Percentiles rank a stretch among this genome's conserved stretches.
These are phyloP conservation scores for Hymenotorrendiella dingleyae DNA, from an alignment of 2,329 filamentous ascomycete species.

Conservation along the genomic window DNA sequence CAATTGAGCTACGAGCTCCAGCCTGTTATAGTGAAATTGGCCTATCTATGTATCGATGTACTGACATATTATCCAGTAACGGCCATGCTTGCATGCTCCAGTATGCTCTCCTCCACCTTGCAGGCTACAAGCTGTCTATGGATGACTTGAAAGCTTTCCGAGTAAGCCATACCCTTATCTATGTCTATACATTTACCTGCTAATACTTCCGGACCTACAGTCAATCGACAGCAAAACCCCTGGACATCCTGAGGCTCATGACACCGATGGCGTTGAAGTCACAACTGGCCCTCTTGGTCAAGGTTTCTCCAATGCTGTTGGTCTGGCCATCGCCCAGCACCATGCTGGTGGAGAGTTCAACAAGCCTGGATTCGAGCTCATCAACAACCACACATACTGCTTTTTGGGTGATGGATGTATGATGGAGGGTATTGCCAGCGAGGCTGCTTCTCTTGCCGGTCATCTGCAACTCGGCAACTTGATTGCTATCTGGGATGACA, in stretches of 20 bases:
- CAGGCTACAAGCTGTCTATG: constrained; percentile 79
- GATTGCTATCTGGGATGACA: constrained; percentile 96
- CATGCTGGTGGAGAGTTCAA: constrained; percentile 91
- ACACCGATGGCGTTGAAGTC: constrained; percentile 95
- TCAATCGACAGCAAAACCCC: constrained; percentile 70
- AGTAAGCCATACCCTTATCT: constrained; percentile 47
- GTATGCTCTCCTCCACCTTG: constrained; percentile 95
- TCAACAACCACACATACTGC: constrained; percentile 95
- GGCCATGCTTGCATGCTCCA: constrained; percentile 99
- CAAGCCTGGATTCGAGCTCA: constrained; percentile 85
- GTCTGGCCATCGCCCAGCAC: constrained; percentile 92
- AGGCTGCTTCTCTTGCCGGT: constrained; percentile 87
- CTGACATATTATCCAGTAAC: constrained; percentile 55
- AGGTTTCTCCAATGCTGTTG: constrained; percentile 94
- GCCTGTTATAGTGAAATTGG: no score
- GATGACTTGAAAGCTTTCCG: constrained; percentile 96
- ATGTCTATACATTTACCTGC: constrained; percentile 4
- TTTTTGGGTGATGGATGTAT: constrained; percentile 98
- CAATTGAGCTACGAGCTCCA: no score
- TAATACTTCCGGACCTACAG: constrained; percentile 28
- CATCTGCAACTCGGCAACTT: constrained; percentile 98
- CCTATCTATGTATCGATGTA: constrained; percentile 1
- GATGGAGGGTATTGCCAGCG: constrained; percentile 95
- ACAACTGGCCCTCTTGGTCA: constrained; percentile 97
- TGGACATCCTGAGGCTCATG: constrained; percentile 92